phyloP scores from a whole-genome alignment of 495 filamentous ascomycete species.

The Choiromyces venosus region DNA sequence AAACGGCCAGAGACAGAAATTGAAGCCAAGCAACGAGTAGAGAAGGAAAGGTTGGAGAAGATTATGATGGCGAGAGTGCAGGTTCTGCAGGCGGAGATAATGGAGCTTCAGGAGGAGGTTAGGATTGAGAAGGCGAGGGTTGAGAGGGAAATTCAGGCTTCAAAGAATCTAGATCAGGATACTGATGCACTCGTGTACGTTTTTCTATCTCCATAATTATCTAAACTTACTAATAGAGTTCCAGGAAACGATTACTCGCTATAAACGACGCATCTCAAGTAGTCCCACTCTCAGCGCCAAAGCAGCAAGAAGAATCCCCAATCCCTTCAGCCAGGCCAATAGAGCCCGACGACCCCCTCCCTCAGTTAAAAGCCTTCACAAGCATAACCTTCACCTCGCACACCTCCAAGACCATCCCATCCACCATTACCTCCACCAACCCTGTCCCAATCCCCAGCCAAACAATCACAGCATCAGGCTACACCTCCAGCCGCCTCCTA shows the following conservation, averaged over 20 bases:
- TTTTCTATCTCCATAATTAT: not conserved
- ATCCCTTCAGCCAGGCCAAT: conserved; percentile 30
- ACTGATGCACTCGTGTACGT: conserved; percentile 22
- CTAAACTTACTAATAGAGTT: not conserved
- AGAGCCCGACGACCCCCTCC: conserved; percentile 6
- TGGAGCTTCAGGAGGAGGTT: conserved; percentile 10
- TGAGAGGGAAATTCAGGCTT: conserved; percentile 5
- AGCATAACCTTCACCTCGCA: conserved; percentile 31
- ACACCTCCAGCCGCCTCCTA: conserved; percentile 22
- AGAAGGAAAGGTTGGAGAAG: conserved; percentile 9
- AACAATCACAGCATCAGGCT: conserved; percentile 22
- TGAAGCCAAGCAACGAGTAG: not conserved
- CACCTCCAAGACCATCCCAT: conserved; percentile 2
- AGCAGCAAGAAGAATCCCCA: not conserved
- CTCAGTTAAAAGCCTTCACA: conserved; percentile 28
- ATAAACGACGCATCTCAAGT: conserved; percentile 32
- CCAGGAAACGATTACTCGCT: conserved; percentile 23
- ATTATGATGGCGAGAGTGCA: conserved; percentile 13
- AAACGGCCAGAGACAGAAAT: conserved; percentile 3
- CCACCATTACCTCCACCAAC: not conserved
- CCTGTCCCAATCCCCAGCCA: conserved; percentile 5
- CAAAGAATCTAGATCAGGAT: conserved; percentile 2
- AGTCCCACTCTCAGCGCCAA: not conserved
- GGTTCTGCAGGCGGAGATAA: conserved; percentile 19
- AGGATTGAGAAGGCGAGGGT: conserved; percentile 17